Evolutionary conservation across 139 green algal genomes (phyloP).

Genomic region (Medakamo hakoo): DNA sequence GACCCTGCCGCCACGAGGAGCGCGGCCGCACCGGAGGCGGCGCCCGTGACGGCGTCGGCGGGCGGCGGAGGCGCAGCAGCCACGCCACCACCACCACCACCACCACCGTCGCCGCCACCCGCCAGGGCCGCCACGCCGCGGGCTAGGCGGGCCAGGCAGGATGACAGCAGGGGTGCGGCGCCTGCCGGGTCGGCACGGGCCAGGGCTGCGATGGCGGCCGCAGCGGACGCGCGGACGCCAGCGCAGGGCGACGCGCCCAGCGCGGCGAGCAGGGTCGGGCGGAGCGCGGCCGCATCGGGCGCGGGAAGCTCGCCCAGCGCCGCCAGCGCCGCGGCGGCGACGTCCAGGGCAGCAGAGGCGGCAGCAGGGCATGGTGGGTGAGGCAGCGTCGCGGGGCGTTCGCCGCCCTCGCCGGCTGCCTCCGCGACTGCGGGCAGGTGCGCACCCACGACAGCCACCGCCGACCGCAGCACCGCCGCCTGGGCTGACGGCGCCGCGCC

Average conservation of each 20-base stretch:
- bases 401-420: neutral
- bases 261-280: constrained; percentile 25
- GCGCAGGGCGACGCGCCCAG: constrained; percentile 10
- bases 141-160: constrained; percentile 17
- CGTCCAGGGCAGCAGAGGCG: constrained; percentile 41
- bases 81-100: constrained; percentile 5
- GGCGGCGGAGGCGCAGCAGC: neutral
- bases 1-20: constrained; percentile 35
- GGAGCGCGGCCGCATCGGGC: constrained; percentile 20
- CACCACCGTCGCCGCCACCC: constrained; percentile 6
- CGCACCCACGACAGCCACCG: too few species aligned
- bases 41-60: constrained; percentile 38
- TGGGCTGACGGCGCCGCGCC: too few species aligned
- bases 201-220: constrained; percentile 40
- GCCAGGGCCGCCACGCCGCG: constrained; percentile 10
- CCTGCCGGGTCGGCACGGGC: constrained; percentile 31
- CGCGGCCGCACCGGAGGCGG: constrained; percentile 30
- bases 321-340: constrained; percentile 46
- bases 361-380: constrained; percentile 25
- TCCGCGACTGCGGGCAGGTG: too few species aligned
- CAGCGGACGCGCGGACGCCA: constrained; percentile 18
- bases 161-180: constrained; percentile 25
- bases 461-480: too few species aligned
- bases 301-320: constrained; percentile 49
- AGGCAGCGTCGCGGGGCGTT: constrained; percentile 4